Conservation (phyloP, 805 yeast genomes). For the Candida argentea region DNA sequence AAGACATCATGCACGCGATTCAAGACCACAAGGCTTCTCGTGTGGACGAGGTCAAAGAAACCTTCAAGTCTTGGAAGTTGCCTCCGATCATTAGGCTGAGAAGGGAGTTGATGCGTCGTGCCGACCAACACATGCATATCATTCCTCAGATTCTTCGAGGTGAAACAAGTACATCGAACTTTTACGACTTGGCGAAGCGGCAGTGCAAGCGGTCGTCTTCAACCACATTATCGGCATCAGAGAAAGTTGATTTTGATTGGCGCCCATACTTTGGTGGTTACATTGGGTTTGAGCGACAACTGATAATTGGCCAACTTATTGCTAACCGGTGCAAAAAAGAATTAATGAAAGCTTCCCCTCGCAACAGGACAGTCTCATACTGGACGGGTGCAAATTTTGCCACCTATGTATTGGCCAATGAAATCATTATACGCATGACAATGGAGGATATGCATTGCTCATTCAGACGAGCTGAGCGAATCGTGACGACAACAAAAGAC, state of each 20-base stretch:
- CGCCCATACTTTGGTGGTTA: conserved; percentile 45
- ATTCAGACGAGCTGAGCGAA: conserved; percentile 35
- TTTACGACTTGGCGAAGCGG: conserved; percentile 39
- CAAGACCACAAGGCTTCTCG: conserved; percentile 7
- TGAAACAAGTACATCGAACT: conserved; percentile 30
- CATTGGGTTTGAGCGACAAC: conserved; percentile 50
- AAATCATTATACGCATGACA: conserved; percentile 42
- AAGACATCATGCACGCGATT: conserved; percentile 8
- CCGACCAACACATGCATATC: conserved; percentile 18
- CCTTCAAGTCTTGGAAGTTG: conserved; percentile 9
- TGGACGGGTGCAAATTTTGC: conserved; percentile 53
- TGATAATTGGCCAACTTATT: conserved; percentile 36
- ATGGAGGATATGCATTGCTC: conserved; percentile 32
- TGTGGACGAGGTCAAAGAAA: conserved; percentile 7
- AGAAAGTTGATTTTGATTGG: conserved; percentile 38
- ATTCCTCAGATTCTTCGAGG: conserved; percentile 37
- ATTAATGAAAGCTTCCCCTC: conserved; percentile 15
- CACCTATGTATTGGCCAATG: conserved; percentile 54
- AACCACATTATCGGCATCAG: conserved; percentile 35
- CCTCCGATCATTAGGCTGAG: conserved; percentile 22
- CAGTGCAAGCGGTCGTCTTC: conserved; percentile 28
- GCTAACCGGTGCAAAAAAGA: conserved; percentile 17
- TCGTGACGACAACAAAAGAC: conserved; percentile 37
- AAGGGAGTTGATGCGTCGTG: conserved; percentile 16
- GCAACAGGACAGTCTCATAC: conserved; percentile 40